Evolutionary conservation across 306 rosid species (phyloP).

Genomic region (Citrullus colocynthis): DNA sequence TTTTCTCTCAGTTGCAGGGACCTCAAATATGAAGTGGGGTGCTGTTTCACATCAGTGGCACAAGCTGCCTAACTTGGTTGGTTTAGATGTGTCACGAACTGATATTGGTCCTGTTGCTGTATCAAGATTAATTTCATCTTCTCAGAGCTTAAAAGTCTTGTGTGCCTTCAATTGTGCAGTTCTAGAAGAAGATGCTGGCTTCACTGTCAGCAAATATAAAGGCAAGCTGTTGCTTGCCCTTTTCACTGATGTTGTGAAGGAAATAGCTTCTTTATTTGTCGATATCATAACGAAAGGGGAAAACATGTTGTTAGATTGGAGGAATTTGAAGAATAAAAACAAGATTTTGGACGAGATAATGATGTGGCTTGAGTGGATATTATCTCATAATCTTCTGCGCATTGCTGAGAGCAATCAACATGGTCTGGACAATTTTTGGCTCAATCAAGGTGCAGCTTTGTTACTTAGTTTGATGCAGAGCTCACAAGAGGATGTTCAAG

Average conservation of each 20-base stretch:
- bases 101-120: conserved; percentile 73
- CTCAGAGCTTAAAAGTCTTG: conserved; percentile 63
- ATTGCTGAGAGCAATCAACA: conserved; percentile 96
- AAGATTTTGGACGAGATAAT: conserved; percentile 66
- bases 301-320: conserved; percentile 85
- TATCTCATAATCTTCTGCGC: conserved; percentile 88
- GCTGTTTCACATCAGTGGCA: conserved; percentile 81
- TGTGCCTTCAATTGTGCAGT: conserved; percentile 85
- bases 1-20: conserved; percentile 89
- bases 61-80: conserved; percentile 69
- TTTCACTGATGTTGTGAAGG: conserved; percentile 71
- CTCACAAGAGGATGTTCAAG: conserved; percentile 95
- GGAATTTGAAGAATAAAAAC: conserved; percentile 39
- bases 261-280: conserved; percentile 61
- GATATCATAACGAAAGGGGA: conserved; percentile 49
- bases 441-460: conserved; percentile 81
- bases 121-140: conserved; percentile 56
- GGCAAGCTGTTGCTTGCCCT: conserved; percentile 68
- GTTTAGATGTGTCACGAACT: conserved; percentile 91
- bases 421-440: conserved; percentile 84
- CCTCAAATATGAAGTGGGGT: conserved; percentile 80
- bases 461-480: conserved; percentile 97
- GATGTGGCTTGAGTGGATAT: conserved; percentile 98
- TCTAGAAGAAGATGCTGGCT: conserved; percentile 66
- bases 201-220: conserved; percentile 52